Percentiles rank a stretch among this genome's conserved stretches.
These are phyloP conservation scores for Cryptosporidium parvum DNA, from an alignment of 169 alveolate genomes.

Conservation along the genomic window DNA sequence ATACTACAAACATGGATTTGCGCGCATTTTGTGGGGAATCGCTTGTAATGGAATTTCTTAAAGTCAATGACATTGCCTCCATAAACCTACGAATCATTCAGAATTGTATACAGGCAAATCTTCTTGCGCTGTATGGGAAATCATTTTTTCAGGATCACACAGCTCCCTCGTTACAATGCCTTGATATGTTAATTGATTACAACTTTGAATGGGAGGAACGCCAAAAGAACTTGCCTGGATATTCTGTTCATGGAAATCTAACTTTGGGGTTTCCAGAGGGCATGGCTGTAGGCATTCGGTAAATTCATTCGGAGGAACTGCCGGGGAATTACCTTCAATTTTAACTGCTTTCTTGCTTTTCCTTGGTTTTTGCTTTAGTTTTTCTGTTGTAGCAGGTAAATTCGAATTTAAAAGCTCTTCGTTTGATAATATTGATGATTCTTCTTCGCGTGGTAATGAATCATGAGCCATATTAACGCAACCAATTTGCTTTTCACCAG, in stretches of 20 bases:
- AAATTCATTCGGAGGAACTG: neutral
- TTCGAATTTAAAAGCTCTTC: neutral
- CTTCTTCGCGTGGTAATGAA: neutral
- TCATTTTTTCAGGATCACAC: slow-evolving; percentile 12
- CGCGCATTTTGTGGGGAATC: neutral
- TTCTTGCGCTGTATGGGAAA: slow-evolving; percentile 12
- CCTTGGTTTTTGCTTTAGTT: neutral
- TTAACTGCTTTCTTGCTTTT: neutral
- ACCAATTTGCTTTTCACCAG: neutral
- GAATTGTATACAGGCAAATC: neutral
- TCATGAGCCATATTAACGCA: neutral
- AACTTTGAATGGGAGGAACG: neutral
- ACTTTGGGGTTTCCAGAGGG: slow-evolving; percentile 2
- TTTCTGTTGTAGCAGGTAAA: neutral
- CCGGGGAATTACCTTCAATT: neutral
- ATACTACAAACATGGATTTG: neutral
- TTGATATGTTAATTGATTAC: neutral
- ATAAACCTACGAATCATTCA: neutral
- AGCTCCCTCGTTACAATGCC: neutral
- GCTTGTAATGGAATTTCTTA: no score
- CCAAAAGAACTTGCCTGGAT: neutral
- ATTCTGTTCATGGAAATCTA: neutral
- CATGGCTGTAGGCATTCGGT: neutral
- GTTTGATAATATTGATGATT: neutral
- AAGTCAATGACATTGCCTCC: no score